Evolutionary conservation across 129 eudicot genomes (phyloP), one percentile per base, ranked within the genome.

Genomic region (Chrysanthemum lavandulifolium): DNA sequence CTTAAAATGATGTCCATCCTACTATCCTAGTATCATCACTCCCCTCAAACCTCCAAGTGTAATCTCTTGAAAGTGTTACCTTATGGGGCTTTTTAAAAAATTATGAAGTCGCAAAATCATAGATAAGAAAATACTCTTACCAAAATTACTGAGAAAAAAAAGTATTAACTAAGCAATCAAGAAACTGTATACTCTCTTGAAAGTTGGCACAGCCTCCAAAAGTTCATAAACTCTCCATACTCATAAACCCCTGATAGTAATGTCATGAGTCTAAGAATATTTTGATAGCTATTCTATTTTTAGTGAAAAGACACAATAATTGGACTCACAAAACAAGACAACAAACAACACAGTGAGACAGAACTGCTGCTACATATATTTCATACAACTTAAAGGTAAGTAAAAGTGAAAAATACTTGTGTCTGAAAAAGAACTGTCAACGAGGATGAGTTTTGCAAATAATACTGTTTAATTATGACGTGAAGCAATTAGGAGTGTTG

Each of bases 1-100:
- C 14, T 48, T 60, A 71, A 58, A 45, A 68, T 27, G 14, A 63
- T 31, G 47, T 6, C 67, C 68, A 76, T 2, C 29, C 40, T 43
- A 53, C 69, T n/a, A 0, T 36, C 29, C 12, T 33, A 50, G 29
- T 61, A 65, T 65, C 69, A 36, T 43, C 69, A 65, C 18, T 52
- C 57, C 19, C 19, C 16, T 52, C 27, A 57, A 19, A 19, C 63
- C 63, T 58, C 14, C 13, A 58, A 58, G 29, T 18, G 5, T 4
- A 23, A 21, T 59, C 23, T 59, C 15, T 23, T 59, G 33, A 59
- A 59, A 23, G 15, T 59, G 15, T 59, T 59, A 59, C 9, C 29
- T 19, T 56, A 6, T 6, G 9, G 45, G 9, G 8, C 19, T 57
- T 5, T 57, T 14, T 18, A 15, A 57, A 57, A 16, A 57, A n/a